These are phyloP conservation scores for Leccinum variabile DNA, from an alignment of 1,284 basidiomycete species.

Conservation along the genomic window DNA sequence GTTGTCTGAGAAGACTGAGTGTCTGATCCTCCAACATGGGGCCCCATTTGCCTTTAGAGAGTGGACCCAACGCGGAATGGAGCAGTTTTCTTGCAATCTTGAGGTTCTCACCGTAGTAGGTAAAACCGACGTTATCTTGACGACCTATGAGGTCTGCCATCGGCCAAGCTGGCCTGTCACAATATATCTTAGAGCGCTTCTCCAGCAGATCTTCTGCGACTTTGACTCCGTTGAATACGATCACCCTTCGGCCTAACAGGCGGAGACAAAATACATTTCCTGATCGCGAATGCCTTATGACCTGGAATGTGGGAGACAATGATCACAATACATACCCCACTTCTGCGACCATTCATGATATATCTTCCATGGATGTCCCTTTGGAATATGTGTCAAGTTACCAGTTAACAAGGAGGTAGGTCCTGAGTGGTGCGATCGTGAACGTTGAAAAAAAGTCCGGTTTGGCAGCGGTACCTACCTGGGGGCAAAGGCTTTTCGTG, in stretches of 20 bases:
- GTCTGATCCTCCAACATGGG: constrained; percentile 17
- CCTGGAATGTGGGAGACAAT: not conserved
- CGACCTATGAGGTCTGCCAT: constrained; percentile 37
- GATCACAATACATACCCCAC: constrained; percentile 6
- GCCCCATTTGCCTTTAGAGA: constrained; percentile 1
- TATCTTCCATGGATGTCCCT: constrained; percentile 11
- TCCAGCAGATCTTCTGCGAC: constrained; percentile 38
- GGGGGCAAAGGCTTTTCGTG: constrained; percentile 2
- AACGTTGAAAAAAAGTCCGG: too few species aligned
- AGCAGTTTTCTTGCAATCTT: constrained; percentile 14
- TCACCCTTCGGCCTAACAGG: constrained; percentile 34
- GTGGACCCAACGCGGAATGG: constrained; percentile 11
- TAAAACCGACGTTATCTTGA: constrained; percentile 14
- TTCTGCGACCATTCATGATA: constrained; percentile 16
- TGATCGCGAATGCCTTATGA: not conserved
- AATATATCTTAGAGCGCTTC: constrained; percentile 38
- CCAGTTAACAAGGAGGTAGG: constrained; percentile 9
- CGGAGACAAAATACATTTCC: constrained; percentile 32
- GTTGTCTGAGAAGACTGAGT: constrained; percentile 9
- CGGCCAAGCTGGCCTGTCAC: constrained; percentile 34
- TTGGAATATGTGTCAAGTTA: constrained; percentile 5
- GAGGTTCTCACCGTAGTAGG: constrained; percentile 16
- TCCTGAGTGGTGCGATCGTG: not conserved
- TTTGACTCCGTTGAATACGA: constrained; percentile 38
- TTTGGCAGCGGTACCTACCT: not conserved